Conservation (phyloP, 2,329 filamentous ascomycete genomes). For the Triangularia setosa region DNA sequence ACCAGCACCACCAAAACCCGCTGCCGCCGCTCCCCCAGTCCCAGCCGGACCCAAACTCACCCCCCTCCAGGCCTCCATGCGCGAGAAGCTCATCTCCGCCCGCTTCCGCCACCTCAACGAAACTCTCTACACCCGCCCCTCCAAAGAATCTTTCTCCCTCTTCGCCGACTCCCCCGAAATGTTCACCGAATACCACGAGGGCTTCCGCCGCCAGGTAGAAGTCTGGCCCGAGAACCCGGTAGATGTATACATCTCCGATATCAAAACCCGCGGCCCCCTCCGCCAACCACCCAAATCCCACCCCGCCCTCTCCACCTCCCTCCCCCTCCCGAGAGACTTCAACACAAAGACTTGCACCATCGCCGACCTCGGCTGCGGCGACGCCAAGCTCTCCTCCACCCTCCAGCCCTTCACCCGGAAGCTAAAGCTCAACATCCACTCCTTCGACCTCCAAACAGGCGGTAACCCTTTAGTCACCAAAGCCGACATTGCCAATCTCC, state of each 20-base stretch:
- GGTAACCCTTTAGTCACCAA: slow-evolving; percentile 73
- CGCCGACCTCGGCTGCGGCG: slow-evolving; percentile 90
- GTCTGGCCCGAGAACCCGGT: slow-evolving; percentile 97
- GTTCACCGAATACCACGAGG: slow-evolving; percentile 93
- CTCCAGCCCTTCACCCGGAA: slow-evolving; percentile 61
- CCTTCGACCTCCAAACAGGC: slow-evolving; percentile 76
- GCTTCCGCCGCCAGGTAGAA: slow-evolving; percentile 91
- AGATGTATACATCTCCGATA: slow-evolving; percentile 72
- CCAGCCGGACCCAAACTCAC: slow-evolving; percentile 64
- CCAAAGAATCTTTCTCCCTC: slow-evolving; percentile 73
- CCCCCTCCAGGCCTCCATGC: slow-evolving; percentile 89
- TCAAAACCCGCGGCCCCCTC: slow-evolving; percentile 58
- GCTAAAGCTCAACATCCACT: slow-evolving; percentile 70
- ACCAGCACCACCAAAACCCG: slow-evolving; percentile 14
- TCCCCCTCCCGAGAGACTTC: slow-evolving; percentile 59
- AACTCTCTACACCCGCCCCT: slow-evolving; percentile 90
- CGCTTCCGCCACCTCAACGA: slow-evolving; percentile 98
- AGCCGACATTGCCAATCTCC: slow-evolving; percentile 83
- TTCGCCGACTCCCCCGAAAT: slow-evolving; percentile 86
- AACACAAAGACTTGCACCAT: slow-evolving; percentile 71
- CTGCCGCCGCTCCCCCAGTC: slow-evolving; percentile 31
- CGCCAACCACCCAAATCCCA: slow-evolving; percentile 26
- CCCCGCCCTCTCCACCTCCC: slow-evolving; percentile 33
- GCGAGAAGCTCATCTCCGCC: slow-evolving; percentile 87
- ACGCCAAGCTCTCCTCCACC: slow-evolving; percentile 72